A percentile compares a stretch with the other conserved stretches of the same genome.
Conservation (phyloP, 2,329 filamentous ascomycete genomes). For the Ophiostoma australiae region DNA sequence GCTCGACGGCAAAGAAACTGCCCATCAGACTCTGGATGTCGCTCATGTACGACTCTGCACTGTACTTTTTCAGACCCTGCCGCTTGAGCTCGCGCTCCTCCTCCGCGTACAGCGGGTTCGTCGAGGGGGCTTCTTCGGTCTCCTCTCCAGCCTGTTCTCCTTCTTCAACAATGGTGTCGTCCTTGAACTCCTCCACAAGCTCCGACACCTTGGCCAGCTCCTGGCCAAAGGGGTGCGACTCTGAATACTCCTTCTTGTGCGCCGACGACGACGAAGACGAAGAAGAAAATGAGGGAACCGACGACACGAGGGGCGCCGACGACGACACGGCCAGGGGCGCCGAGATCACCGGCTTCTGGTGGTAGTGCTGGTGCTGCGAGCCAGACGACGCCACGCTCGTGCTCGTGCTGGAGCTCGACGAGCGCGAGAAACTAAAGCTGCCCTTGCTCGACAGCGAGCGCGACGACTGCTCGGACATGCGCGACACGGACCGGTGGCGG, state of each 20-base stretch:
- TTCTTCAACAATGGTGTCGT: slow-evolving; percentile 38
- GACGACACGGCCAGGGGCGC: not conserved
- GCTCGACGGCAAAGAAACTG: slow-evolving; percentile 48
- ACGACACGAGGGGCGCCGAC: not conserved
- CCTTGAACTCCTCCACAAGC: slow-evolving; percentile 78
- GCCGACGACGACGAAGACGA: not conserved
- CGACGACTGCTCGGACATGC: slow-evolving; percentile 51
- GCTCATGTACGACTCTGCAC: slow-evolving; percentile 74
- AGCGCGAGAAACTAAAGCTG: slow-evolving; percentile 53
- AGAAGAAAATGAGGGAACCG: not conserved
- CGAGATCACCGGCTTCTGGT: slow-evolving; percentile 4
- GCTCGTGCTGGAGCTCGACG: slow-evolving; percentile 52
- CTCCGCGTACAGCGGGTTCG: slow-evolving; percentile 50
- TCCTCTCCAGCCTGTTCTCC: not conserved
- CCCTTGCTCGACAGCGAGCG: slow-evolving; percentile 52
- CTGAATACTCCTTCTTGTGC: slow-evolving; percentile 36
- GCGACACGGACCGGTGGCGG: slow-evolving; percentile 40
- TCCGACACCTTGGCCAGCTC: slow-evolving; percentile 92
- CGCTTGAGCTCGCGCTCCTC: slow-evolving; percentile 66
- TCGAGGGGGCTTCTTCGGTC: not conserved
- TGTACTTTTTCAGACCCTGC: slow-evolving; percentile 67
- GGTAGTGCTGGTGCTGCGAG: slow-evolving; percentile 26
- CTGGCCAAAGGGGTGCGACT: slow-evolving; percentile 72
- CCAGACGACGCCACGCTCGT: slow-evolving; percentile 44
- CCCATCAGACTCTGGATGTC: slow-evolving; percentile 69